Percentiles rank a stretch among this genome's conserved stretches.
Evolutionary conservation across 2,329 filamentous ascomycete species (phyloP).

Genomic region (Pseudocercospora cruenta): DNA sequence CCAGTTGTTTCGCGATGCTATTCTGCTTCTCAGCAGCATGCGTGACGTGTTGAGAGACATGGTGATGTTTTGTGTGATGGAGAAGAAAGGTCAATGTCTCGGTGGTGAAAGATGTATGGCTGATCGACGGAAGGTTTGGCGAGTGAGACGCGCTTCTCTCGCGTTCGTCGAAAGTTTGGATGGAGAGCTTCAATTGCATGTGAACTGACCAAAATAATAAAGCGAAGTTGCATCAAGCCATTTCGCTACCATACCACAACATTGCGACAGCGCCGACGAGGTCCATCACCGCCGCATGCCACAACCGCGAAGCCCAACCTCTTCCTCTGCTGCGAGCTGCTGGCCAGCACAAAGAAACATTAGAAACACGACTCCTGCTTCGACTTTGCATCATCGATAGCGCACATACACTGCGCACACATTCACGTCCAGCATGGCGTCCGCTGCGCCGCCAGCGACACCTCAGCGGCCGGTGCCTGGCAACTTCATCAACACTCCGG

Average conservation of each 20-base stretch:
- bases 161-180: slow-evolving; percentile 3
- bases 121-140: not conserved
- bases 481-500: slow-evolving; percentile 76
- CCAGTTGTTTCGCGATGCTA: slow-evolving; percentile 18
- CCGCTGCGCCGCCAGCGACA: slow-evolving; percentile 48
- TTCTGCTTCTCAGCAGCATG: slow-evolving; percentile 22
- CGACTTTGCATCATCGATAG: slow-evolving; percentile 13
- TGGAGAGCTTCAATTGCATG: not conserved
- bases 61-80: slow-evolving; percentile 7
- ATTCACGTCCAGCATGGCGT: slow-evolving; percentile 29
- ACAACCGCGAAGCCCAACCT: slow-evolving; percentile 8
- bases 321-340: slow-evolving; percentile 24
- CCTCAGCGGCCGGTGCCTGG: slow-evolving; percentile 75
- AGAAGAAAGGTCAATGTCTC: slow-evolving; percentile 3
- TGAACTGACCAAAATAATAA: not conserved
- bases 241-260: not conserved
- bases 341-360: slow-evolving; percentile 13
- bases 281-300: slow-evolving; percentile 15
- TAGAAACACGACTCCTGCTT: not conserved
- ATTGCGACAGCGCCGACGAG: not conserved
- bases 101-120: not conserved
- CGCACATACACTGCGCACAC: not conserved
- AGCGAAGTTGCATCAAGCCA: not conserved
- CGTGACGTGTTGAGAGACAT: slow-evolving; percentile 27
- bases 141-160: slow-evolving; percentile 3